Evolutionary conservation across 495 filamentous ascomycete species (phyloP).

Genomic region (Penicillium nucicola): DNA sequence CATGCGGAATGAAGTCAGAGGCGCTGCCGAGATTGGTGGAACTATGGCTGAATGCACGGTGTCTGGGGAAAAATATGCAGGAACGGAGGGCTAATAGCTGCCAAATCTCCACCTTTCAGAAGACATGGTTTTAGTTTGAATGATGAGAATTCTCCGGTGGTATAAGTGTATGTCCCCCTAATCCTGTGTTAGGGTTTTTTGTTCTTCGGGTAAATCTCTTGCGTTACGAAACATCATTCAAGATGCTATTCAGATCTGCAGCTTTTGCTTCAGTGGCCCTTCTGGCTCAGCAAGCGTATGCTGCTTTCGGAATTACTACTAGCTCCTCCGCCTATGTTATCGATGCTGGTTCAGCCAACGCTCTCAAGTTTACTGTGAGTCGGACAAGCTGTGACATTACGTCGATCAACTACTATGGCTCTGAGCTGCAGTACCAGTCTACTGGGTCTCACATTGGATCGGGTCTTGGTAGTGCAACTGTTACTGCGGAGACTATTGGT

Average conservation of each 20-base stretch:
- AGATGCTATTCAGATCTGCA: constrained; percentile 20
- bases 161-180: not conserved
- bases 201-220: not conserved
- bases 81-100: not conserved
- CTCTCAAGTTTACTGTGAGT: constrained; percentile 55
- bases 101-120: constrained; percentile 13
- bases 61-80: constrained; percentile 1
- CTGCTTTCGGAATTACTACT: constrained; percentile 33
- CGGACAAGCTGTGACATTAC: constrained; percentile 59
- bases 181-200: not conserved
- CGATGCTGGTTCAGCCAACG: constrained; percentile 51
- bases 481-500: constrained; percentile 44
- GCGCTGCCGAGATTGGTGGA: constrained; percentile 14
- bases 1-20: not conserved
- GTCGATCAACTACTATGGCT: constrained; percentile 56
- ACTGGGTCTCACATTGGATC: constrained; percentile 57
- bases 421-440: constrained; percentile 53
- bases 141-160: not conserved
- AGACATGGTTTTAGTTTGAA: constrained; percentile 5
- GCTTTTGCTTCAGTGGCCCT: constrained; percentile 18
- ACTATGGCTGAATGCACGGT: constrained; percentile 3
- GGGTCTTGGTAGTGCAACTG: constrained; percentile 57
- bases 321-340: constrained; percentile 39
- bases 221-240: not conserved
- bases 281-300: constrained; percentile 19